These are phyloP conservation scores for Fragaria nilgerrensis DNA, from an alignment of 306 rosid species.

Conservation along the genomic window DNA sequence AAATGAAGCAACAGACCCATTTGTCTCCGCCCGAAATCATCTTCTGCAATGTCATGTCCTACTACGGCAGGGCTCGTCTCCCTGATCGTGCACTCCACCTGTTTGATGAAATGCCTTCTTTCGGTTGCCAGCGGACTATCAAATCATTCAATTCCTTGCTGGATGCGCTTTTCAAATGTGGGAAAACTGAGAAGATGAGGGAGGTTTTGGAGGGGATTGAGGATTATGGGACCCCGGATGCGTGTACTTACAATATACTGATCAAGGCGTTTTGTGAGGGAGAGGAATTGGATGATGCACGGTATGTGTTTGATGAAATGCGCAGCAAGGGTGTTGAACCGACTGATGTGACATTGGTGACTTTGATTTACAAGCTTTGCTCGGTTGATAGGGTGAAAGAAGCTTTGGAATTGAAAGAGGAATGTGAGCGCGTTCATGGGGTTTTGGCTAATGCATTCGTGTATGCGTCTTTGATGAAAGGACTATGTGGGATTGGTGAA, in stretches of 20 bases:
- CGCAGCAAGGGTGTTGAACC: slow-evolving; percentile 32
- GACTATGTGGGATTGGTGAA: slow-evolving; percentile 48
- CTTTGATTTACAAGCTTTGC: slow-evolving; percentile 51
- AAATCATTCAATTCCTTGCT: slow-evolving; percentile 65
- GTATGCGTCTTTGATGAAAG: slow-evolving; percentile 56
- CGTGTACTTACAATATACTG: slow-evolving; percentile 63
- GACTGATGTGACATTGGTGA: slow-evolving; percentile 51
- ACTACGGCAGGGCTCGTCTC: slow-evolving; percentile 61
- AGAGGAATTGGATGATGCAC: slow-evolving; percentile 35
- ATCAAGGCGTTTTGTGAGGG: slow-evolving; percentile 33
- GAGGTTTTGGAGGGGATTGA: slow-evolving; percentile 19
- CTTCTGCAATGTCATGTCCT: slow-evolving; percentile 70
- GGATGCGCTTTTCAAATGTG: slow-evolving; percentile 45
- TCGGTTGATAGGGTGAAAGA: slow-evolving; percentile 29
- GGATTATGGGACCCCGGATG: slow-evolving; percentile 43
- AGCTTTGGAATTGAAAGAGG: slow-evolving; percentile 55
- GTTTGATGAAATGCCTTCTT: slow-evolving; percentile 51
- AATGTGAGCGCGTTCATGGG: slow-evolving; percentile 41
- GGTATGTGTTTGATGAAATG: slow-evolving; percentile 64
- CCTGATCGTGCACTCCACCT: slow-evolving; percentile 49
- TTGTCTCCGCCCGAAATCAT: slow-evolving; percentile 49
- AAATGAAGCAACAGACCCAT: slow-evolving; percentile 46
- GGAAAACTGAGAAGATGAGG: slow-evolving; percentile 35
- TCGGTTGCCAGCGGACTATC: slow-evolving; percentile 47
- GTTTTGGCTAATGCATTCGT: slow-evolving; percentile 41